Evolutionary conservation across 2,329 filamentous ascomycete genomes (phyloP).

Genomic region (Neocatenulostroma microsporum): DNA sequence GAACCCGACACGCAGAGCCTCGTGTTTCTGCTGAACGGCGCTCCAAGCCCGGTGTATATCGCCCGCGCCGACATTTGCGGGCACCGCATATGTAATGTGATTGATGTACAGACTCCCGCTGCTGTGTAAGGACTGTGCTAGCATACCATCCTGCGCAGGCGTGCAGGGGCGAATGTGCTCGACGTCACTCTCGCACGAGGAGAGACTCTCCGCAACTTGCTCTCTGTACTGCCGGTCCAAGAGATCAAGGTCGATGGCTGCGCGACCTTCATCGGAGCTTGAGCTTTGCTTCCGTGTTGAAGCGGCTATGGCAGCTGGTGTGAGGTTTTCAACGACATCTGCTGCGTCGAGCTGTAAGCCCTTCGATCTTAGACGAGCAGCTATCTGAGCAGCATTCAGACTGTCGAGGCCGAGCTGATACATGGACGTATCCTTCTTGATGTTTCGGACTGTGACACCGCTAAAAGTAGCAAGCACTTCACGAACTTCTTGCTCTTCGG

Average conservation of each 20-base stretch:
- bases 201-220: constrained; percentile 26
- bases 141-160: constrained; percentile 68
- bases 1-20: constrained; percentile 73
- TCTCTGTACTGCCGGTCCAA: constrained; percentile 43
- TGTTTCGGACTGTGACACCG: constrained; percentile 40
- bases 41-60: constrained; percentile 54
- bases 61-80: constrained; percentile 31
- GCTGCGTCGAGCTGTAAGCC: constrained; percentile 56
- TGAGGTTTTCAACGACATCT: constrained; percentile 59
- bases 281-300: background rate
- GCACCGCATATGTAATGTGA: constrained; percentile 51
- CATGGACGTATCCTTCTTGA: constrained; percentile 61
- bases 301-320: constrained; percentile 17
- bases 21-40: constrained; percentile 46
- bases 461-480: constrained; percentile 54
- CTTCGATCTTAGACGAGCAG: constrained; percentile 54
- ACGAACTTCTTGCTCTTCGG: constrained; percentile 48
- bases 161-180: constrained; percentile 68
- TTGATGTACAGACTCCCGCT: constrained; percentile 68
- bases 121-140: constrained; percentile 64
- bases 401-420: constrained; percentile 88
- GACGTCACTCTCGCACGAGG: constrained; percentile 33
- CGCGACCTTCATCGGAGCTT: background rate
- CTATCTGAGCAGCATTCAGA: constrained; percentile 75
- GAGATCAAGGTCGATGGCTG: constrained; percentile 40